These are phyloP conservation scores for Apodospora peruviana DNA, from an alignment of 495 filamentous ascomycete species.

Conservation along the genomic window DNA sequence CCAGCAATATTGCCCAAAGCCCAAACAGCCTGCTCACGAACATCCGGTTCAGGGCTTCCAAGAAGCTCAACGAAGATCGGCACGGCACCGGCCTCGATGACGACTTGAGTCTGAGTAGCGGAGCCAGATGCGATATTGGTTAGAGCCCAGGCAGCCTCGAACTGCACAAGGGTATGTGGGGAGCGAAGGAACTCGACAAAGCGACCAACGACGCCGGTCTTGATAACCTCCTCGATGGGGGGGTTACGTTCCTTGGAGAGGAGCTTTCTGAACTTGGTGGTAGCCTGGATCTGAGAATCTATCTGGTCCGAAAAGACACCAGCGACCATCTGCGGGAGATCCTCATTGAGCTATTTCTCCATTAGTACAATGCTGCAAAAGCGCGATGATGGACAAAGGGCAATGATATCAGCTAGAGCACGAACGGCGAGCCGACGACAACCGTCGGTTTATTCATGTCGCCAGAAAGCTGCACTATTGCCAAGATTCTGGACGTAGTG, in stretches of 20 bases:
- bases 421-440: too few species aligned
- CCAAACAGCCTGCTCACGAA: conserved; percentile 98
- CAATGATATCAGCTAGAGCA: too few species aligned
- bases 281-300: conserved; percentile 96
- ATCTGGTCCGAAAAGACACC: conserved; percentile 99
- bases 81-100: conserved; percentile 96
- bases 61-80: conserved; percentile 98
- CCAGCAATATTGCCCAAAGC: conserved; percentile 98
- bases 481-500: background rate
- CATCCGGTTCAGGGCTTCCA: conserved; percentile 93
- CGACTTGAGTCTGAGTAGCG: conserved; percentile 94
- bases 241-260: conserved; percentile 98
- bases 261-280: conserved; percentile 97
- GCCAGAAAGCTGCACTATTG: too few species aligned
- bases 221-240: conserved; percentile 97
- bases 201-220: conserved; percentile 94
- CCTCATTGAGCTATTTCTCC: conserved; percentile 75
- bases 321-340: conserved; percentile 95
- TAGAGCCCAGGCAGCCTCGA: conserved; percentile 98
- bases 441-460: too few species aligned
- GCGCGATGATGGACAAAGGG: background rate
- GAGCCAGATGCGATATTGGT: conserved; percentile 99
- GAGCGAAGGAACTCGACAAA: conserved; percentile 99
- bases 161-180: conserved; percentile 96
- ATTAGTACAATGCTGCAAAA: background rate